Evolutionary conservation across 2,329 filamentous ascomycete species (phyloP).

Genomic region (Fusarium cicatricum): DNA sequence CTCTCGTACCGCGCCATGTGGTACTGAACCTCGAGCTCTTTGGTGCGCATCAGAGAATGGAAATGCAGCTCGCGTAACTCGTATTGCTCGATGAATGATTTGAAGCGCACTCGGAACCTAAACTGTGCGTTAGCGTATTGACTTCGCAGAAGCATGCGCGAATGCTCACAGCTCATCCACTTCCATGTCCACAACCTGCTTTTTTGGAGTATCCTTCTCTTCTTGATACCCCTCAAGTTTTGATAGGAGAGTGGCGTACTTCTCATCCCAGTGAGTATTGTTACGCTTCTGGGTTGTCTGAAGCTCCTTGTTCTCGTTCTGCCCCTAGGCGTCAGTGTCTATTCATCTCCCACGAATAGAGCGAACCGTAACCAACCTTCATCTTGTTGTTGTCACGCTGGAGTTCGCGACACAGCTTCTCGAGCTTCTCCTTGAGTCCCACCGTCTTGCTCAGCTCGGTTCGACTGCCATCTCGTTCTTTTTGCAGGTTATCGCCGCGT

Average conservation of each 20-base stretch:
- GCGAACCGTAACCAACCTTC: slow-evolving; percentile 68
- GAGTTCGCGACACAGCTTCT: slow-evolving; percentile 93
- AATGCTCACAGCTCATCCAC: slow-evolving; percentile 82
- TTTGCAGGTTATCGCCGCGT: slow-evolving; percentile 90
- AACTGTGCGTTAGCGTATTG: slow-evolving; percentile 24
- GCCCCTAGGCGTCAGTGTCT: slow-evolving; percentile 38
- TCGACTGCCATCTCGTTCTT: slow-evolving; percentile 91
- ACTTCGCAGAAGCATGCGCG: neutral
- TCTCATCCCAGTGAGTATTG: slow-evolving; percentile 83
- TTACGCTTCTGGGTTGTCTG: slow-evolving; percentile 87
- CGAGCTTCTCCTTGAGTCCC: slow-evolving; percentile 92
- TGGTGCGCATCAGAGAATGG: slow-evolving; percentile 88
- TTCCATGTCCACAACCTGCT: slow-evolving; percentile 83
- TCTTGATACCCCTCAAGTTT: slow-evolving; percentile 90
- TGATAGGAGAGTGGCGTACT: slow-evolving; percentile 79
- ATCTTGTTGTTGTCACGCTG: slow-evolving; percentile 98
- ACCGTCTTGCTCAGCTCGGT: slow-evolving; percentile 90
- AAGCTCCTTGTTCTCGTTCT: slow-evolving; percentile 93
- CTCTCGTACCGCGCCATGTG: slow-evolving; percentile 89
- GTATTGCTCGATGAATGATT: slow-evolving; percentile 95
- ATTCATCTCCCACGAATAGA: neutral
- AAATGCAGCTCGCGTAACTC: slow-evolving; percentile 95
- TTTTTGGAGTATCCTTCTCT: slow-evolving; percentile 83
- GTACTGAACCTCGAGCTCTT: slow-evolving; percentile 94
- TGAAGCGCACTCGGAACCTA: slow-evolving; percentile 86